Conservation (phyloP, 2,329 filamentous ascomycete species). For the Cladosporium colombiae region DNA sequence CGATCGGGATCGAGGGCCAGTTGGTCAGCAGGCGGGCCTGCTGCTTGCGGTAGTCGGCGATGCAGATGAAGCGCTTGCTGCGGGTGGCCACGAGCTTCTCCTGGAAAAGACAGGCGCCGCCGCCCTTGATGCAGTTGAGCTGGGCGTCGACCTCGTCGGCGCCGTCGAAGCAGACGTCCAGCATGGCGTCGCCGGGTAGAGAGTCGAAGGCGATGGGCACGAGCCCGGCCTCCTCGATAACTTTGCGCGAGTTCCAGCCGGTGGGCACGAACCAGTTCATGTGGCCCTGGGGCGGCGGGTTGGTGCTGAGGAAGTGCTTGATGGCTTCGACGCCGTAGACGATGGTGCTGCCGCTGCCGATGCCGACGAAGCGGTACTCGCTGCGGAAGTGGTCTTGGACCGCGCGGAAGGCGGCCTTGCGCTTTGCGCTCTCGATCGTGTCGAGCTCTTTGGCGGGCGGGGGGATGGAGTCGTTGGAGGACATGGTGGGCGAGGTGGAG, state of each 20-base stretch:
- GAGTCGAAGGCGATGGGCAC: constrained; percentile 76
- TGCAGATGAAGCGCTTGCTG: constrained; percentile 36
- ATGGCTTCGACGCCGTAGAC: constrained; percentile 85
- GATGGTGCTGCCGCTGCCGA: constrained; percentile 79
- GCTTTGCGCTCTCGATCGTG: constrained; percentile 69
- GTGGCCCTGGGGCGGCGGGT: constrained; percentile 48
- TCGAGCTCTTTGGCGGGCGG: constrained; percentile 15
- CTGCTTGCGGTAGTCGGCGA: constrained; percentile 82
- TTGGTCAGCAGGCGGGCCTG: constrained; percentile 70
- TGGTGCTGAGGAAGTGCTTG: constrained; percentile 54
- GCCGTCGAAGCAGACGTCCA: constrained; percentile 94
- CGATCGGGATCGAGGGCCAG: constrained; percentile 88
- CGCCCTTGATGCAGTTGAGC: constrained; percentile 96
- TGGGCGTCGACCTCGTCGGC: constrained; percentile 96
- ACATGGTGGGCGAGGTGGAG: background rate
- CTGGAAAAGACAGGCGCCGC: constrained; percentile 95
- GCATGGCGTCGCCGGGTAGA: constrained; percentile 61
- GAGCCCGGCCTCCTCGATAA: constrained; percentile 78
- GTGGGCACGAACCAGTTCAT: constrained; percentile 87
- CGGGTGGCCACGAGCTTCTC: constrained; percentile 82
- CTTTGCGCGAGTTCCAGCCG: constrained; percentile 83
- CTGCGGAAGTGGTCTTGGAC: constrained; percentile 71
- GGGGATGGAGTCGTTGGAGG: constrained; percentile 14
- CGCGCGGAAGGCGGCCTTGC: constrained; percentile 71
- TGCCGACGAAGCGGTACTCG: constrained; percentile 67